Evolutionary conservation across 139 green algal species (phyloP).

Genomic region (Chlamydomonas applanata): DNA sequence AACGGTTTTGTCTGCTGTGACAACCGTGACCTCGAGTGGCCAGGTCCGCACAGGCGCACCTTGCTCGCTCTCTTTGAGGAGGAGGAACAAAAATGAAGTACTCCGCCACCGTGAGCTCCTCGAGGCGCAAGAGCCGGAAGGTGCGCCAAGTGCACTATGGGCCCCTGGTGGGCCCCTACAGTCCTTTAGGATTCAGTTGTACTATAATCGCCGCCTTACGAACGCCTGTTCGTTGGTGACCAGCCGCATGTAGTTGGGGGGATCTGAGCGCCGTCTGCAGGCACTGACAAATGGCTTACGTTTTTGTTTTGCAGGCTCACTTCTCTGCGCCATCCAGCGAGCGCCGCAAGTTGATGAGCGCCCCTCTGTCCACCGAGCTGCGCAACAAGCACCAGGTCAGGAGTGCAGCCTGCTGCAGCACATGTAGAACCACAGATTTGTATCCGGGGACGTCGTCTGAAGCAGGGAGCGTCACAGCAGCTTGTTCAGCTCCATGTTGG

Average conservation of each 20-base stretch:
- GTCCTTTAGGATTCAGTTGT: not conserved
- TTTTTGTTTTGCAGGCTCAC: slow-evolving; percentile 75
- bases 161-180: not conserved
- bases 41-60: too few species aligned
- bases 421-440: too few species aligned
- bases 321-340: slow-evolving; percentile 92
- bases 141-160: slow-evolving; percentile 54
- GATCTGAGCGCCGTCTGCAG: not conserved
- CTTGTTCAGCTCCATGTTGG: not conserved
- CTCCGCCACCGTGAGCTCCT: slow-evolving; percentile 70
- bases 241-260: not conserved
- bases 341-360: slow-evolving; percentile 94
- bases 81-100: slow-evolving; percentile 78
- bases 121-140: slow-evolving; percentile 95
- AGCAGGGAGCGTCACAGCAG: not conserved
- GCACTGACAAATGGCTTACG: not conserved
- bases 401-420: too few species aligned
- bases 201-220: not conserved
- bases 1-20: too few species aligned
- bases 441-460: too few species aligned
- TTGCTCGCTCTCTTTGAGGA: slow-evolving; percentile 2
- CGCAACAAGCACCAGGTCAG: slow-evolving; percentile 84
- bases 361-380: slow-evolving; percentile 89
- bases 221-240: not conserved
- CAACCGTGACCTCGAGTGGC: too few species aligned